Evolutionary conservation across 2,329 filamentous ascomycete species (phyloP).

Genomic region (Fusarium nisikadoi): DNA sequence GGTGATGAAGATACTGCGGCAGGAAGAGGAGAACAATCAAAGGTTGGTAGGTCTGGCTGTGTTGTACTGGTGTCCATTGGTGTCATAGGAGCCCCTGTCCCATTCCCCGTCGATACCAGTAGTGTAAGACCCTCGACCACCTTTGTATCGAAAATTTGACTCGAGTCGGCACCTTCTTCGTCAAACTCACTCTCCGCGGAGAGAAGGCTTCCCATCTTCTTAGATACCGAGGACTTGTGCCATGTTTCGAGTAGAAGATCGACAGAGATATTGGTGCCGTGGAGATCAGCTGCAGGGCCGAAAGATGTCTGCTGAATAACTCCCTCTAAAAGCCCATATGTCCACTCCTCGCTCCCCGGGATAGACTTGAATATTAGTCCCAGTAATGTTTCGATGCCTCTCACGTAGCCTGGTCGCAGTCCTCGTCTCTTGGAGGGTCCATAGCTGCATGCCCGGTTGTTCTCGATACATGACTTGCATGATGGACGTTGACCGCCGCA

Average conservation of each 20-base stretch:
- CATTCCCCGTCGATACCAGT: background rate
- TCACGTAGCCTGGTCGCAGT: slow-evolving; percentile 1
- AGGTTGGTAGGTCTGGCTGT: background rate
- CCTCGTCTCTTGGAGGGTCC: slow-evolving; percentile 11
- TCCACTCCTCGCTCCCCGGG: background rate
- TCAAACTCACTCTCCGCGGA: background rate
- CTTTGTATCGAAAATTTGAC: background rate
- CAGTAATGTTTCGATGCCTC: slow-evolving; percentile 7
- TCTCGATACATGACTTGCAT: slow-evolving; percentile 1
- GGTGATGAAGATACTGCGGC: rapidly evolving
- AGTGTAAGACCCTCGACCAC: background rate
- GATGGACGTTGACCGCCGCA: background rate
- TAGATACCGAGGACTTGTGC: background rate
- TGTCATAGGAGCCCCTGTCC: background rate
- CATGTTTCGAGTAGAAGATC: slow-evolving; percentile 6
- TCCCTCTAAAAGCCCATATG: background rate
- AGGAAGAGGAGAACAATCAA: background rate
- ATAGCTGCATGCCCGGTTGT: background rate
- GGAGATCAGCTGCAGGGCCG: rapidly evolving
- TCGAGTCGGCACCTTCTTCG: background rate
- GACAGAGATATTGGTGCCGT: background rate
- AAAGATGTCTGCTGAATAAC: rapidly evolving
- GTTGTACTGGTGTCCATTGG: background rate
- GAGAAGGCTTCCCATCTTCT: background rate
- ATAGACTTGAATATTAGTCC: background rate